Percentiles rank a stretch among this genome's conserved stretches.
Conservation (phyloP, 2,329 filamentous ascomycete species). For the Aspergillus aculeatus region DNA sequence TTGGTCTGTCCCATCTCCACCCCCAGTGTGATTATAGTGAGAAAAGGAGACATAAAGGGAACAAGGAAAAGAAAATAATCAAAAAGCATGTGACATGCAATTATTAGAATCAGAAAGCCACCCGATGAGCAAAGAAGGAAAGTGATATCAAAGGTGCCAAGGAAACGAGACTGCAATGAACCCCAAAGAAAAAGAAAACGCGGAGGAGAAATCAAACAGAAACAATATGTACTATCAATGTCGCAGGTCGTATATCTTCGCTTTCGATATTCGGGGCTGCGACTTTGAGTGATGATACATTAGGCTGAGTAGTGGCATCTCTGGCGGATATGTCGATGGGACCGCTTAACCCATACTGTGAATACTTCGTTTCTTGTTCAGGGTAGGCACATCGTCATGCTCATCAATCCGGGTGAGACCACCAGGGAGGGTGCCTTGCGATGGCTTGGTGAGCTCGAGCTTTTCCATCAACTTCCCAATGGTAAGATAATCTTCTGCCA, state of each 20-base stretch:
- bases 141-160: constrained; percentile 12
- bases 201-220: not conserved
- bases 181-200: constrained; percentile 4
- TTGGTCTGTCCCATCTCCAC: not conserved
- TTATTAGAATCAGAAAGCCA: not conserved
- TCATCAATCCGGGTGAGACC: constrained; percentile 47
- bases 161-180: not conserved
- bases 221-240: constrained; percentile 5
- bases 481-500: constrained; percentile 75
- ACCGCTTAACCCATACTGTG: constrained; percentile 37
- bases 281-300: not conserved
- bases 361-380: constrained; percentile 49
- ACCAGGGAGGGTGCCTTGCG: constrained; percentile 40
- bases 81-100: constrained; percentile 5
- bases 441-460: constrained; percentile 65
- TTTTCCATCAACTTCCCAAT: constrained; percentile 85
- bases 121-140: not conserved
- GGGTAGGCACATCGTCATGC: constrained; percentile 39
- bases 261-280: not conserved
- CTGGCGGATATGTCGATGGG: not conserved
- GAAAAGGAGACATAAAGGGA: not conserved
- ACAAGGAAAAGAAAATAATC: constrained; percentile 1
- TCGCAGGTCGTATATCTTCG: not conserved
- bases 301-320: not conserved
- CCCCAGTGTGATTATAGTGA: not conserved